These are phyloP conservation scores for Lipomyces lipofer DNA, from an alignment of 805 yeast genomes.

Conservation along the genomic window DNA sequence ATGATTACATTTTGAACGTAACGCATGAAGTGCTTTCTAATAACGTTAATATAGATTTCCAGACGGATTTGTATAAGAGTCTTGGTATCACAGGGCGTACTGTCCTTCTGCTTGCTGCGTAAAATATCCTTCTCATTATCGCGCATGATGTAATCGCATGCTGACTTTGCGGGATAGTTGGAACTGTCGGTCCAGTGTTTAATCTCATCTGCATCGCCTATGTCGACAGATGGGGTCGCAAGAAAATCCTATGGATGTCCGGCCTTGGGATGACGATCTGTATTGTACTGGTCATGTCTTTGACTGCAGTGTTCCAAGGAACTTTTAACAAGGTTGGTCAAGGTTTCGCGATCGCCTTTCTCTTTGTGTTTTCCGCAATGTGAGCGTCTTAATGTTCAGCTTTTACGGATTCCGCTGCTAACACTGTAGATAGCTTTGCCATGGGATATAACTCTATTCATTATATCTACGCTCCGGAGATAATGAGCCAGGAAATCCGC, in stretches of 20 bases:
- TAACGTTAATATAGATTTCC: conserved; percentile 32
- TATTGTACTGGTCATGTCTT: conserved; percentile 16
- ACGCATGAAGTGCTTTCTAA: neutral
- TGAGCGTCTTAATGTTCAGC: too few relatives aligned
- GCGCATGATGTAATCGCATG: too few relatives aligned
- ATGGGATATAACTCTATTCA: conserved; percentile 44
- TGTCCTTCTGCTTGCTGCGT: conserved; percentile 16
- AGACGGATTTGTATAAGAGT: conserved; percentile 45
- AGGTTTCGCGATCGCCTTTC: conserved; percentile 36
- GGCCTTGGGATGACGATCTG: conserved; percentile 16
- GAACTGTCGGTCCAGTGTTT: conserved; percentile 28
- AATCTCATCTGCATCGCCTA: conserved; percentile 21
- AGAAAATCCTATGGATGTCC: conserved; percentile 16
- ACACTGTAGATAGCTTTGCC: too few relatives aligned
- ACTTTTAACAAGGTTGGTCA: conserved; percentile 34
- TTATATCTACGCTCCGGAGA: conserved; percentile 49
- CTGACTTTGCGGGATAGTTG: conserved; percentile 5
- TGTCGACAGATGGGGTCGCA: conserved; percentile 31
- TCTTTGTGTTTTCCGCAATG: conserved; percentile 37
- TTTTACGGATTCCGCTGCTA: too few relatives aligned
- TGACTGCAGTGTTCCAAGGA: conserved; percentile 27
- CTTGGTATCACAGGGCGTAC: conserved; percentile 42
- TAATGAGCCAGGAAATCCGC: conserved; percentile 54
- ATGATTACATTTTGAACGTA: conserved; percentile 60
- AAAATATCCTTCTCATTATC: too few relatives aligned